phyloP scores from a whole-genome alignment of 495 filamentous ascomycete genomes.

The Cenococcum geophilum region DNA sequence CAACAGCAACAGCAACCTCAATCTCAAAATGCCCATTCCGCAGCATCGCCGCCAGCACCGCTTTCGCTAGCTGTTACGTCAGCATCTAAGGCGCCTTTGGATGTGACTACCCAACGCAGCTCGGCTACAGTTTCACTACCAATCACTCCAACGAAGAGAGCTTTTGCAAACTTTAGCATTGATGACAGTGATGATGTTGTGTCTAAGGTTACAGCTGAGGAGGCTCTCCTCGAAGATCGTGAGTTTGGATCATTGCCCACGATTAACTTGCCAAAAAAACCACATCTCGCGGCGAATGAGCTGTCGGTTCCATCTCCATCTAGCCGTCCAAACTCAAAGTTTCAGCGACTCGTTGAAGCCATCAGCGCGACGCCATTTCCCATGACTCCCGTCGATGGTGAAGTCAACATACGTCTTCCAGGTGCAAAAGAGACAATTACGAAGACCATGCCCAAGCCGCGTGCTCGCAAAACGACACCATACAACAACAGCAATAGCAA shows the following conservation, averaged over 20 bases:
- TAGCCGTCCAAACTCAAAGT: slow-evolving; percentile 14
- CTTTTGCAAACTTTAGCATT: slow-evolving; percentile 19
- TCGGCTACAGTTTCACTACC: slow-evolving; percentile 37
- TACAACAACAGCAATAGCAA: slow-evolving; percentile 3
- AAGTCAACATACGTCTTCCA: slow-evolving; percentile 16
- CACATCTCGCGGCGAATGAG: slow-evolving; percentile 25
- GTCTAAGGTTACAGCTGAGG: slow-evolving; percentile 32
- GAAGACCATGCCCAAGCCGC: slow-evolving; percentile 14
- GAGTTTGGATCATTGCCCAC: slow-evolving; percentile 38
- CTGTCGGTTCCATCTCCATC: slow-evolving; percentile 8
- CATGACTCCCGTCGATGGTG: slow-evolving; percentile 8
- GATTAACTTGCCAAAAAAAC: slow-evolving; percentile 29
- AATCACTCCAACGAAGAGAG: slow-evolving; percentile 11
- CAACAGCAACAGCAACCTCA: slow-evolving; percentile 19
- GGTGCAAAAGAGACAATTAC: slow-evolving; percentile 14
- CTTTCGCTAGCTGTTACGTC: slow-evolving; percentile 24
- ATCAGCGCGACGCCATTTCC: slow-evolving; percentile 3
- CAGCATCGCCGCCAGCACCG: slow-evolving; percentile 8
- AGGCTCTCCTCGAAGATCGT: slow-evolving; percentile 38
- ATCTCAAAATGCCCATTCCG: slow-evolving; percentile 16
- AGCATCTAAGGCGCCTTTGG: slow-evolving; percentile 29
- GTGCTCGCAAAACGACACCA: slow-evolving; percentile 1
- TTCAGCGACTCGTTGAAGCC: slow-evolving; percentile 8
- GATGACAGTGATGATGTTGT: slow-evolving; percentile 30
- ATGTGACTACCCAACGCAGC: slow-evolving; percentile 17